Conservation (phyloP, 2,329 filamentous ascomycete genomes). For the Alternaria ventricosa region DNA sequence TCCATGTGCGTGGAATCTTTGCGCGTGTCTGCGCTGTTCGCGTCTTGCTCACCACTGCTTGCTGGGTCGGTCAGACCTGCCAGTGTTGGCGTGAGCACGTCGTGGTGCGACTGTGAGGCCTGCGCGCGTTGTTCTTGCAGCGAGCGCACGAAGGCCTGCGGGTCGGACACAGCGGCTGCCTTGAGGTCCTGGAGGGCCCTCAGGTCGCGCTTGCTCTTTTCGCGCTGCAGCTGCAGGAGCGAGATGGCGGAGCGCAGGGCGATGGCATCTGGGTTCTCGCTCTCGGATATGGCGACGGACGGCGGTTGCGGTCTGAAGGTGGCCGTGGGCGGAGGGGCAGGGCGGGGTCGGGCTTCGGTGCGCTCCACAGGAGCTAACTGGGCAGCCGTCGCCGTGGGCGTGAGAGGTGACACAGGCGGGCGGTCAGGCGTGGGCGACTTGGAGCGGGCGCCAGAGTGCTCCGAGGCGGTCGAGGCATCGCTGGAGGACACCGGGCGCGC, state of each 20-base stretch:
- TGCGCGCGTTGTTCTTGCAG: constrained; percentile 65
- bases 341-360: constrained; percentile 33
- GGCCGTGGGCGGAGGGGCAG: constrained; percentile 36
- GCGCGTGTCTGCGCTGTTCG: constrained; percentile 26
- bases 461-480: constrained; percentile 30
- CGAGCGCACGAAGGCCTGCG: constrained; percentile 73
- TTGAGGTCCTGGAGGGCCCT: constrained; percentile 72
- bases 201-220: constrained; percentile 78
- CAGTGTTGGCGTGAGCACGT: constrained; percentile 48
- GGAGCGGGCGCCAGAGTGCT: constrained; percentile 31
- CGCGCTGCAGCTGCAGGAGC: constrained; percentile 83
- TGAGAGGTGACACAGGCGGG: constrained; percentile 50
- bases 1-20: constrained; percentile 38
- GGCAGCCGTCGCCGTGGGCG: constrained; percentile 45
- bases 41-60: constrained; percentile 28
- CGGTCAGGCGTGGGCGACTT: constrained; percentile 43
- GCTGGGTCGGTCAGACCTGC: constrained; percentile 44
- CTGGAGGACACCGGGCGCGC: constrained; percentile 32
- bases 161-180: constrained; percentile 71
- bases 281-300: constrained; percentile 55
- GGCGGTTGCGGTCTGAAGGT: constrained; percentile 53
- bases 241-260: constrained; percentile 85
- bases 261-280: constrained; percentile 81
- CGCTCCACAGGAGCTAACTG: constrained; percentile 42
- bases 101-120: constrained; percentile 33